Percentiles rank a stretch among this genome's conserved stretches.
Evolutionary conservation across 768 basidiomycete genomes (phyloP).

Genomic region (Amanita brunnescens): DNA sequence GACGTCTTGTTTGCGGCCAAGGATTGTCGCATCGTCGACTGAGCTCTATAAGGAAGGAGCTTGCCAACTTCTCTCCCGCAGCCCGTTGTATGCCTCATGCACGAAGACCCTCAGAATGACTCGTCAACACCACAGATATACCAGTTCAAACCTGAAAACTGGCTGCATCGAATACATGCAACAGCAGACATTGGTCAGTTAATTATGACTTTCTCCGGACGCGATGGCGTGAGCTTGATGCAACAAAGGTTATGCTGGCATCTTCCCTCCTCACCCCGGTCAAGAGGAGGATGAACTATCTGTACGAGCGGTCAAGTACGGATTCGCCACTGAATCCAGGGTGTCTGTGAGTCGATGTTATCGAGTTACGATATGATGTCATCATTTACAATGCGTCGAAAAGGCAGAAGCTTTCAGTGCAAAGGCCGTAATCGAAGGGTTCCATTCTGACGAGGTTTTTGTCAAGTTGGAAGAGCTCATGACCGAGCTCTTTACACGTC

Average conservation of each 20-base stretch:
- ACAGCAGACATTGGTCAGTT: neutral
- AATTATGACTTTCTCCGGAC: neutral
- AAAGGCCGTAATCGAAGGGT: slow-evolving; percentile 38
- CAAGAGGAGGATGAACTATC: slow-evolving; percentile 73
- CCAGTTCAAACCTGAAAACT: neutral
- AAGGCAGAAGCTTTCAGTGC: slow-evolving; percentile 62
- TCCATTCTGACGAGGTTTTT: slow-evolving; percentile 45
- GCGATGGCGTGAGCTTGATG: neutral
- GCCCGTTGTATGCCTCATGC: slow-evolving; percentile 1
- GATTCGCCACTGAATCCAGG: slow-evolving; percentile 41
- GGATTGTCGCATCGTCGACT: slow-evolving; percentile 43
- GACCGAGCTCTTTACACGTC: slow-evolving; percentile 63
- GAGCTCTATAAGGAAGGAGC: neutral
- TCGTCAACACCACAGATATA: slow-evolving; percentile 5
- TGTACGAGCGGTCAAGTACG: slow-evolving; percentile 54
- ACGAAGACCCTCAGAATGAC: neutral
- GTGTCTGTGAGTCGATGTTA: slow-evolving; percentile 43
- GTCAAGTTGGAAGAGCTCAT: slow-evolving; percentile 64
- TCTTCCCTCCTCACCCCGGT: slow-evolving; percentile 63
- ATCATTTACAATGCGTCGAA: neutral
- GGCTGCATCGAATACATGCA: slow-evolving; percentile 3
- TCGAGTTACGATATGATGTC: neutral
- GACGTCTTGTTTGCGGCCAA: slow-evolving; percentile 39
- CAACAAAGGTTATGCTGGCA: slow-evolving; percentile 71
- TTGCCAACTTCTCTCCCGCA: neutral